These are phyloP conservation scores for Apophysomyces trapeziformis DNA, from an alignment of 371 early-diverging fungal species.

Conservation along the genomic window DNA sequence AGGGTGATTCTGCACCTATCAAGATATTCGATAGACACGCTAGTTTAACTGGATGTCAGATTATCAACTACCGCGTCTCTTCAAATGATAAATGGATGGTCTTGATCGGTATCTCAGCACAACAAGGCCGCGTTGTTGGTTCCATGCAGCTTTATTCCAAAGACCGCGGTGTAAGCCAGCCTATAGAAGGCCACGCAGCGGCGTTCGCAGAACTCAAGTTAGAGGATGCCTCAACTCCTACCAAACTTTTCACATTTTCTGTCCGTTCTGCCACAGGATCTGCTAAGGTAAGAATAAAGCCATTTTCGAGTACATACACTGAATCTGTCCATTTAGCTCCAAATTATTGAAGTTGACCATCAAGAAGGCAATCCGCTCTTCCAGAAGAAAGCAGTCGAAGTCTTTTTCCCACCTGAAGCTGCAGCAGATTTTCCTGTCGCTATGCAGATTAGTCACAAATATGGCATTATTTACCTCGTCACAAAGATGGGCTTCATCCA, in stretches of 20 bases:
- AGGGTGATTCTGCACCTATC: slow-evolving; percentile 82
- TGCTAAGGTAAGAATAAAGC: slow-evolving; percentile 69
- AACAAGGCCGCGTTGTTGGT: slow-evolving; percentile 90
- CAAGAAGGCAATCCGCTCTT: slow-evolving; percentile 89
- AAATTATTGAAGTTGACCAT: slow-evolving; percentile 97
- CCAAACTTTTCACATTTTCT: slow-evolving; percentile 94
- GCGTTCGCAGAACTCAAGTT: slow-evolving; percentile 90
- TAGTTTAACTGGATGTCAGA: slow-evolving; percentile 84
- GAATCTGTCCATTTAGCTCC: slow-evolving; percentile 63
- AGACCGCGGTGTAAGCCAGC: slow-evolving; percentile 92
- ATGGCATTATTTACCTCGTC: slow-evolving; percentile 90
- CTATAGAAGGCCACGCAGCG: slow-evolving; percentile 97
- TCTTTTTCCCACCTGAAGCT: slow-evolving; percentile 96
- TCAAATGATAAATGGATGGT: slow-evolving; percentile 93
- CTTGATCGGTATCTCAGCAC: slow-evolving; percentile 92
- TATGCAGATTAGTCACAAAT: slow-evolving; percentile 93
- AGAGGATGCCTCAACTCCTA: slow-evolving; percentile 77
- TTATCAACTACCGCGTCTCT: slow-evolving; percentile 94
- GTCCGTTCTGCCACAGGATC: slow-evolving; percentile 76
- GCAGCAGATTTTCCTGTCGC: slow-evolving; percentile 95
- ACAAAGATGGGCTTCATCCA: slow-evolving; percentile 98
- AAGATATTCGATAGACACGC: slow-evolving; percentile 95
- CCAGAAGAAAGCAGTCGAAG: slow-evolving; percentile 90
- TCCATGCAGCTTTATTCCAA: slow-evolving; percentile 95
- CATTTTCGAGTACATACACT: neutral